These are phyloP conservation scores for Phytophthora parvispora DNA, from an alignment of 352 stramenopile species.

Conservation along the genomic window DNA sequence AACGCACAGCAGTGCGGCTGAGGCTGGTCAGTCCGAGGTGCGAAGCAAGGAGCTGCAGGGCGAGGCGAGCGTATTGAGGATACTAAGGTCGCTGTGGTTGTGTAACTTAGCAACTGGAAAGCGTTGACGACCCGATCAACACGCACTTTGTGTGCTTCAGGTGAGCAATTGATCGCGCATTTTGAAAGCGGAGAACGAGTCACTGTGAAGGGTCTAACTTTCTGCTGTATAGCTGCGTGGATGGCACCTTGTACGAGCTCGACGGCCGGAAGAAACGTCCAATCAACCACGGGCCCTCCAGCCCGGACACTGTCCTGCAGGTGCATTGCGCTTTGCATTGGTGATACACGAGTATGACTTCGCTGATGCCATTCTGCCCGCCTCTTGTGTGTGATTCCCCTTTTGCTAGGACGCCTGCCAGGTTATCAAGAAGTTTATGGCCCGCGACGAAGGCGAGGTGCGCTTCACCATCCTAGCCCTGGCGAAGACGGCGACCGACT, in stretches of 20 bases:
- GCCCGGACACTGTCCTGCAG: slow-evolving; percentile 85
- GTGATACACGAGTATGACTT: background rate
- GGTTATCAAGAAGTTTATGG: slow-evolving; percentile 96
- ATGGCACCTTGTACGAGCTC: slow-evolving; percentile 96
- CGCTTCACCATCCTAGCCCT: slow-evolving; percentile 96
- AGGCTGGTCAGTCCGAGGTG: slow-evolving; percentile 91
- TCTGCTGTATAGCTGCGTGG: slow-evolving; percentile 70
- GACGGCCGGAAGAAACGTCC: slow-evolving; percentile 96
- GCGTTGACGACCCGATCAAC: slow-evolving; percentile 94
- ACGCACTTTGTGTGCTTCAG: slow-evolving; percentile 99
- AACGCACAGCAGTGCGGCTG: slow-evolving; percentile 92
- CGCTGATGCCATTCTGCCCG: background rate
- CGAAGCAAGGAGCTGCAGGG: background rate
- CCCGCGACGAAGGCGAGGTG: slow-evolving; percentile 94
- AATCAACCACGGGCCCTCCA: slow-evolving; percentile 95
- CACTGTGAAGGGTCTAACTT: too few species aligned
- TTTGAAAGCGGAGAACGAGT: too few species aligned
- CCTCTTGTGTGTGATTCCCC: too few species aligned
- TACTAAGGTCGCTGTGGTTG: background rate
- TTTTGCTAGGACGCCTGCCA: slow-evolving; percentile 85
- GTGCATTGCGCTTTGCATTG: slow-evolving; percentile 27
- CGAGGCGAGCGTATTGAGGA: too few species aligned
- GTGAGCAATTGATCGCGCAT: slow-evolving; percentile 20
- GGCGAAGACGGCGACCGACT: slow-evolving; percentile 68
- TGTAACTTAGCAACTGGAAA: slow-evolving; percentile 88